Percentiles rank a stretch among this genome's conserved stretches.
These are phyloP conservation scores for Candida bentonensis DNA, from an alignment of 805 yeast genomes.

Conservation along the genomic window DNA sequence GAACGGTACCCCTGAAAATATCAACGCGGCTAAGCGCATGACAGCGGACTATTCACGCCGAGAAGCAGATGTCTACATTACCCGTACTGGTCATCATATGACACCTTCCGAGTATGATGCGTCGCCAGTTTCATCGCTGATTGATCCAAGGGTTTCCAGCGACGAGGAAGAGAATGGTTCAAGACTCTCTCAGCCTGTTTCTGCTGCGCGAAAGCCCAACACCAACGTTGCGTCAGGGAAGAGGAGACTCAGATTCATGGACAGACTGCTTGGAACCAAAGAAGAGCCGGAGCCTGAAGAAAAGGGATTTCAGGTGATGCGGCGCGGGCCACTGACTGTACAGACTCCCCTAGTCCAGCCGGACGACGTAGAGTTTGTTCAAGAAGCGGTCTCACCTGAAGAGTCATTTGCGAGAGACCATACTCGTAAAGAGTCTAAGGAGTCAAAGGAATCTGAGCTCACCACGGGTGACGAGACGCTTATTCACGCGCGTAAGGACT, in stretches of 20 bases:
- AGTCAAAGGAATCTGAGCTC: not conserved
- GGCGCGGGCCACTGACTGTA: not conserved
- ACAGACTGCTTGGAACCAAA: not conserved
- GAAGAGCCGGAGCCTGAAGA: not conserved
- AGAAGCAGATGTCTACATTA: slow-evolving; percentile 40
- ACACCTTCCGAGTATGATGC: too few species aligned
- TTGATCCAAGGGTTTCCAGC: not conserved
- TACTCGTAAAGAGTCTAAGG: not conserved
- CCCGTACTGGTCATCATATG: not conserved
- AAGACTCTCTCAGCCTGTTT: not conserved
- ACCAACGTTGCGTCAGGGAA: not conserved
- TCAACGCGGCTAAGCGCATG: slow-evolving; percentile 2
- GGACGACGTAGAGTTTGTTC: too few species aligned
- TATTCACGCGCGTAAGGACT: not conserved
- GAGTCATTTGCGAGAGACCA: not conserved
- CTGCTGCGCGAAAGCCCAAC: not conserved
- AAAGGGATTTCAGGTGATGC: not conserved
- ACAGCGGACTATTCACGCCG: slow-evolving; percentile 40
- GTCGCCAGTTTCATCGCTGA: not conserved
- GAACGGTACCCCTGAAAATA: not conserved
- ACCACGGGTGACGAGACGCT: not conserved
- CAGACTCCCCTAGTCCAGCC: not conserved
- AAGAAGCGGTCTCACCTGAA: not conserved
- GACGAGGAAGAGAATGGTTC: not conserved
- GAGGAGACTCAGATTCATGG: not conserved